Conservation (phyloP, 371 early-diverging fungal species). For the Actinomortierella wolfii region DNA sequence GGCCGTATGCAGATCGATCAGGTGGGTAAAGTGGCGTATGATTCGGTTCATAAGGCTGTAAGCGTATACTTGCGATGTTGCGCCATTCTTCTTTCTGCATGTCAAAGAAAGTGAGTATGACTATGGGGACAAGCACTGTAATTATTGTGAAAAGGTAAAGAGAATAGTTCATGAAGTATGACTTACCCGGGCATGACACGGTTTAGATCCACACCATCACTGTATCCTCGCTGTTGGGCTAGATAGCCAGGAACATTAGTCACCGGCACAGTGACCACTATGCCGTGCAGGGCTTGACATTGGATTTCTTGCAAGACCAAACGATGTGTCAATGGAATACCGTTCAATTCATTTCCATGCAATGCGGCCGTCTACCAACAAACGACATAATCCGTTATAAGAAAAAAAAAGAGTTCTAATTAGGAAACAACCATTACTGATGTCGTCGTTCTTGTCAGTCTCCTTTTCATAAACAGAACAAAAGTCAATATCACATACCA, state of each 20-base stretch:
- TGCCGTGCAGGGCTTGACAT: constrained; percentile 74
- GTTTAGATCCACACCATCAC: constrained; percentile 85
- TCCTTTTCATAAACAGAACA: not conserved
- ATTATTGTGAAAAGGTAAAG: not conserved
- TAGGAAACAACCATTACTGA: not conserved
- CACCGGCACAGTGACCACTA: constrained; percentile 88
- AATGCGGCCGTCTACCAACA: constrained; percentile 67
- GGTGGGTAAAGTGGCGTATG: constrained; percentile 77
- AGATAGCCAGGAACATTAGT: constrained; percentile 88
- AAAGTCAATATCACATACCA: constrained; percentile 22
- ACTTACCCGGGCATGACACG: constrained; percentile 82
- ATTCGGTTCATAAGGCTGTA: constrained; percentile 82
- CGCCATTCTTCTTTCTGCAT: constrained; percentile 62
- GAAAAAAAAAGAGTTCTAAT: not conserved
- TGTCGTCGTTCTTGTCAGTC: too few species aligned
- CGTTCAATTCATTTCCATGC: constrained; percentile 93
- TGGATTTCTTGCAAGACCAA: constrained; percentile 80
- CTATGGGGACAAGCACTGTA: not conserved
- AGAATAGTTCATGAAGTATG: not conserved
- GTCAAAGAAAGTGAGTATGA: not conserved
- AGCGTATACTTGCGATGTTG: constrained; percentile 83
- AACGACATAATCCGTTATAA: not conserved
- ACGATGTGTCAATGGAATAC: constrained; percentile 89
- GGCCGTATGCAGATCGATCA: constrained; percentile 91
- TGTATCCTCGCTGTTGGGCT: constrained; percentile 79